phyloP scores from a whole-genome alignment of 1,284 basidiomycete genomes.

The Trametes pubescens region DNA sequence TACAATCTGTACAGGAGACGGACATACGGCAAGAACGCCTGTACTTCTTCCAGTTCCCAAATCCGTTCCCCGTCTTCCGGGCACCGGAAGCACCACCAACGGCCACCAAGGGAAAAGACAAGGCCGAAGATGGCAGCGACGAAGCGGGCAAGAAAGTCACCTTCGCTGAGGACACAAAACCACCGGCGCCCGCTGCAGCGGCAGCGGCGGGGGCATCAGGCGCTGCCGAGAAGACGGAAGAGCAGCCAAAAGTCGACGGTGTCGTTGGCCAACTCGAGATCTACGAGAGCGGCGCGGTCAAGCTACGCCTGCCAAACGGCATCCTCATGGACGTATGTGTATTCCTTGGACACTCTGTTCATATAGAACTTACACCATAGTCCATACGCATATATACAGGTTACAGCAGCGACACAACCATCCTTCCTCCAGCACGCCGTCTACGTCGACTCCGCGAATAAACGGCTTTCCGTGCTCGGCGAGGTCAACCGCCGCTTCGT shows the following conservation, averaged over 20 bases:
- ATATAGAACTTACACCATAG: not conserved
- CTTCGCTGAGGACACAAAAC: conserved; percentile 68
- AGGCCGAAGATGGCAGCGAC: conserved; percentile 36
- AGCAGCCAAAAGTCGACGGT: conserved; percentile 67
- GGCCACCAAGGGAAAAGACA: conserved; percentile 48
- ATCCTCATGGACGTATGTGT: conserved; percentile 80
- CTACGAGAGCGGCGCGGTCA: conserved; percentile 86
- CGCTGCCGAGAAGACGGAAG: conserved; percentile 36
- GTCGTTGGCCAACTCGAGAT: conserved; percentile 85
- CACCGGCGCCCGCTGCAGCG: conserved; percentile 41
- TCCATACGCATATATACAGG: conserved; percentile 53
- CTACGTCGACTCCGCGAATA: conserved; percentile 68
- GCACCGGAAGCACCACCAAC: conserved; percentile 40
- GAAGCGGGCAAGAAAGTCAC: conserved; percentile 55
- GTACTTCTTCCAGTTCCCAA: conserved; percentile 94
- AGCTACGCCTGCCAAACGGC: conserved; percentile 82
- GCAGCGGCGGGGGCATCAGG: conserved; percentile 37
- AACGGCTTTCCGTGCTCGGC: conserved; percentile 78
- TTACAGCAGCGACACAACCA: conserved; percentile 84
- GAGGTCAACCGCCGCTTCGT: conserved; percentile 89
- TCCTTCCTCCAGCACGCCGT: conserved; percentile 93
- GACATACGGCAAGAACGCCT: conserved; percentile 69
- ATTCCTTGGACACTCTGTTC: not conserved
- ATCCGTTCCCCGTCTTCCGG: conserved; percentile 84
- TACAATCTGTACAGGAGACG: conserved; percentile 48